A percentile compares a stretch with the other conserved stretches of the same genome.
Evolutionary conservation across 352 stramenopile genomes (phyloP).

Genomic region (Globisporangium cystogenes): DNA sequence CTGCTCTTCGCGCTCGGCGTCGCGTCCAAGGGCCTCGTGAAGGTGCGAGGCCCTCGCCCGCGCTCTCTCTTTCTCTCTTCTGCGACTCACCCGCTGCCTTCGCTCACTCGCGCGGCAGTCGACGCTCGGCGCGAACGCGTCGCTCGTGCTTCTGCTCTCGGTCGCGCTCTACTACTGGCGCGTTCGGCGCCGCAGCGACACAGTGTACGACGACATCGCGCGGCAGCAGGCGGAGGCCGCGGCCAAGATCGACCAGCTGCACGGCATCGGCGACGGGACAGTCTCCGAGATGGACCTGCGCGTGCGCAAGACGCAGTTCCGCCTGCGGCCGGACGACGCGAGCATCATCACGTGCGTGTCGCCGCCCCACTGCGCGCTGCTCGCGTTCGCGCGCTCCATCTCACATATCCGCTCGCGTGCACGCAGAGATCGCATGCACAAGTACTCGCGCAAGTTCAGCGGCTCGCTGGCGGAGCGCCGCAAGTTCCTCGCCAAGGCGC

Average conservation of each 20-base stretch:
- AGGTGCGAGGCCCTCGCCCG: conserved; percentile 20
- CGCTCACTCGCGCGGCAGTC: conserved; percentile 21
- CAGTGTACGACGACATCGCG: conserved; percentile 69
- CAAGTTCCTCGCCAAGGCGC: conserved; percentile 61
- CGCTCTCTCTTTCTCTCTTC: background rate
- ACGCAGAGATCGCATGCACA: conserved; percentile 53
- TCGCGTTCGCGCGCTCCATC: background rate
- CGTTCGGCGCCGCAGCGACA: conserved; percentile 43
- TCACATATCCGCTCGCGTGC: background rate
- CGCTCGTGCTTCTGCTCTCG: conserved; percentile 52
- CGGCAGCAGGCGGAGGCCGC: conserved; percentile 46
- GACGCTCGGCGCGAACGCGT: conserved; percentile 53
- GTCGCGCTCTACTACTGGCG: conserved; percentile 65
- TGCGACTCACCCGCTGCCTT: background rate
- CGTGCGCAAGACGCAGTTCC: conserved; percentile 68
- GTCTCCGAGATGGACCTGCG: conserved; percentile 38
- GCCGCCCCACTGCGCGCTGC: background rate
- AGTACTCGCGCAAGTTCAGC: conserved; percentile 72
- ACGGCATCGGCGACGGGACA: conserved; percentile 42
- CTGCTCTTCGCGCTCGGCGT: conserved; percentile 68
- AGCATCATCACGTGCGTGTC: conserved; percentile 65
- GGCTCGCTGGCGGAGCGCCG: conserved; percentile 55
- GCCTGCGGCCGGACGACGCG: conserved; percentile 46
- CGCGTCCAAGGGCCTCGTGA: conserved; percentile 55
- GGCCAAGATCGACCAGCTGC: conserved; percentile 61